Conservation (phyloP, 164 flowering plant genomes). For the Umbellularia californica region DNA sequence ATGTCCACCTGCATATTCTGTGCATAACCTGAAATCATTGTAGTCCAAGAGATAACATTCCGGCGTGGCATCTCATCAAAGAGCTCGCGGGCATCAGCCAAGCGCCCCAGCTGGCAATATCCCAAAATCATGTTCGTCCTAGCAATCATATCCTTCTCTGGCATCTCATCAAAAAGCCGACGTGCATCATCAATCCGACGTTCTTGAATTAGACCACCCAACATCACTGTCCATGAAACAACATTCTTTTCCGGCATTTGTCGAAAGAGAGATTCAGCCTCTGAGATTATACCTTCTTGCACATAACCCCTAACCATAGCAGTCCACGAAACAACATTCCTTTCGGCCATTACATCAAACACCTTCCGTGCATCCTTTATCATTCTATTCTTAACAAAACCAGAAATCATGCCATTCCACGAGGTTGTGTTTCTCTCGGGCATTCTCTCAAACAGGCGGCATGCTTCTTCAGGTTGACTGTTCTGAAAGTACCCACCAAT, state of each 20-base stretch:
- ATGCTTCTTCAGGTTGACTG: slow-evolving; percentile 41
- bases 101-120: slow-evolving; percentile 49
- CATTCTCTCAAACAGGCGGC: slow-evolving; percentile 52
- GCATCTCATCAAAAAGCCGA: slow-evolving; percentile 54
- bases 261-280: slow-evolving; percentile 59
- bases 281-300: slow-evolving; percentile 41
- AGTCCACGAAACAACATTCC: slow-evolving; percentile 77
- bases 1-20: slow-evolving; percentile 54
- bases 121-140: slow-evolving; percentile 73
- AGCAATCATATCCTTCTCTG: slow-evolving; percentile 67
- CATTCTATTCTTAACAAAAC: slow-evolving; percentile 56
- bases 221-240: slow-evolving; percentile 78
- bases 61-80: slow-evolving; percentile 64
- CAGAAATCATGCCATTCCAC: slow-evolving; percentile 70
- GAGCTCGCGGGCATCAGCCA: slow-evolving; percentile 58
- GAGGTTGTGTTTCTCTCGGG: slow-evolving; percentile 52
- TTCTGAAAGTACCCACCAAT: slow-evolving; percentile 57
- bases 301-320: slow-evolving; percentile 67
- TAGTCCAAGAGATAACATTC: slow-evolving; percentile 72
- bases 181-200: slow-evolving; percentile 63
- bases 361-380: slow-evolving; percentile 43
- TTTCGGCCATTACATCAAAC: slow-evolving; percentile 59
- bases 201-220: slow-evolving; percentile 61
- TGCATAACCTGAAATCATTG: slow-evolving; percentile 68
- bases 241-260: slow-evolving; percentile 76